Evolutionary conservation across 129 eudicot species (phyloP).

Genomic region (Logfia minima): DNA sequence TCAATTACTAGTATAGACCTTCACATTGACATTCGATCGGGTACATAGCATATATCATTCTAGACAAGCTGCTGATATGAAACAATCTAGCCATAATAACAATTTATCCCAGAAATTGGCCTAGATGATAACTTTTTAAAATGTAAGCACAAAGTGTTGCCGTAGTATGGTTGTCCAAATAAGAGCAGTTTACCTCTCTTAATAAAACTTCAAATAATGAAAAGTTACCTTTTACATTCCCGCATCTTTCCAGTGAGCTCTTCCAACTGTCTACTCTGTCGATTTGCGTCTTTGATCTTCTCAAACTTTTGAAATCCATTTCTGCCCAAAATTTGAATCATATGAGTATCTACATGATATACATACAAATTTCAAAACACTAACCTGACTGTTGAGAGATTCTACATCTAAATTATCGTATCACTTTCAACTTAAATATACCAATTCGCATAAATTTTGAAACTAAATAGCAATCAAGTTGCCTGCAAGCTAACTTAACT

Average conservation of each 20-base stretch:
- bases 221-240: conserved; percentile 83
- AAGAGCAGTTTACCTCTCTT: background rate
- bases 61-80: too few relatives aligned
- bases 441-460: too few relatives aligned
- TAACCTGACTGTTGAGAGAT: background rate
- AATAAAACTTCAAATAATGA: background rate
- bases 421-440: too few relatives aligned
- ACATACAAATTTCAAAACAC: too few relatives aligned
- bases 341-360: background rate
- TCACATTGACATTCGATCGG: too few relatives aligned
- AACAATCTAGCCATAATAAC: too few relatives aligned
- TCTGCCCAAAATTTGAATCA: conserved; percentile 35
- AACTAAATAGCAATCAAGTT: background rate
- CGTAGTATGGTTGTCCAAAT: background rate
- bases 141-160: conserved; percentile 7
- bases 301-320: conserved; percentile 97
- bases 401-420: background rate
- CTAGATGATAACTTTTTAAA: background rate
- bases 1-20: too few relatives aligned
- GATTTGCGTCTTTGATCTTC: conserved; percentile 78
- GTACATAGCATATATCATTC: too few relatives aligned
- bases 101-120: too few relatives aligned
- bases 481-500: background rate
- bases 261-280: conserved; percentile 95
- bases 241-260: conserved; percentile 97